Evolutionary conservation across 768 basidiomycete species (phyloP).

Genomic region (Termitomyces titanicus): DNA sequence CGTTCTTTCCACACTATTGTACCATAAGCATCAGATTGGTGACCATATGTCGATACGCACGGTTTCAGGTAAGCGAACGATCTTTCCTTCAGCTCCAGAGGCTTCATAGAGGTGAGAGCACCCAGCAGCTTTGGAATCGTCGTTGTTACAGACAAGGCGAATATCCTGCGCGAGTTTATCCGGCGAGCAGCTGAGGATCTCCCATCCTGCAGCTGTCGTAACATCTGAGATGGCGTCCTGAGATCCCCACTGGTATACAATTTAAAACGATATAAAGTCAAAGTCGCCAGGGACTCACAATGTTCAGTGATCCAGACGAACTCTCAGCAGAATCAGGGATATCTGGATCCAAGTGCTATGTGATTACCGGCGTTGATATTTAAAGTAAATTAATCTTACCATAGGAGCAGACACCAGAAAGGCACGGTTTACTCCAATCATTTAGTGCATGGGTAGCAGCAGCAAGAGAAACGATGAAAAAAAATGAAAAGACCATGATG

Average conservation of each 20-base stretch:
- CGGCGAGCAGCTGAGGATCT: conserved; percentile 42
- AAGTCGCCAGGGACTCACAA: conserved; percentile 23
- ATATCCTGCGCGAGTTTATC: conserved; percentile 40
- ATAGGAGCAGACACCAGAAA: conserved; percentile 37
- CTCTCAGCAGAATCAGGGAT: conserved; percentile 25
- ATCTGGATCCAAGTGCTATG: conserved; percentile 16
- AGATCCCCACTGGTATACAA: conserved; percentile 31
- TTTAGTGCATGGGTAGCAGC: conserved; percentile 27
- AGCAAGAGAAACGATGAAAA: conserved; percentile 14
- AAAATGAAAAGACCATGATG: conserved; percentile 4
- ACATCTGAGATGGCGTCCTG: conserved; percentile 36
- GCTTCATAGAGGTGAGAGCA: conserved; percentile 38
- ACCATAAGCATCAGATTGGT: neutral
- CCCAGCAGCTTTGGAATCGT: conserved; percentile 20
- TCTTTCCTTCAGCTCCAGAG: conserved; percentile 40
- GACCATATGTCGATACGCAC: conserved; percentile 12
- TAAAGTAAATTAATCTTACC: conserved; percentile 18
- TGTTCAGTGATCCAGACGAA: conserved; percentile 35
- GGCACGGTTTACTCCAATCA: conserved; percentile 40
- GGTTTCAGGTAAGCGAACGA: conserved; percentile 50
- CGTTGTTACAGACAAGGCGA: conserved; percentile 40
- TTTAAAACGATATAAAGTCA: neutral
- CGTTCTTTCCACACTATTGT: conserved; percentile 34
- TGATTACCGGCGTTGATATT: neutral
- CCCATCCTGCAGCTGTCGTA: conserved; percentile 50